Evolutionary conservation across 2,329 filamentous ascomycete species (phyloP), one percentile per base, ranked within the genome.

Genomic region (Orbilia javanica): DNA sequence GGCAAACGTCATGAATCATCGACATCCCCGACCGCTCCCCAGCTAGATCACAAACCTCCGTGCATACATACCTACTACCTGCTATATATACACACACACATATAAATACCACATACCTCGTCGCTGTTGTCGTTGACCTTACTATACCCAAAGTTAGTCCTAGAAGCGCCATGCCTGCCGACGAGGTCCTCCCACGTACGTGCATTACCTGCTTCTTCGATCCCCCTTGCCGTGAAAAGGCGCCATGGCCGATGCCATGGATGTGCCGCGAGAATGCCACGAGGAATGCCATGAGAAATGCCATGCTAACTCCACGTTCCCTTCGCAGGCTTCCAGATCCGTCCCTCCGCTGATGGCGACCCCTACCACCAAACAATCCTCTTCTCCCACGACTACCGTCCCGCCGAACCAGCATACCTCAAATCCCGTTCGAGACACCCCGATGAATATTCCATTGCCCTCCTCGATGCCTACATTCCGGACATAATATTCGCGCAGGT

Each of bases 401-500:
- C 97, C 44, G 92, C 93, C 0, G 86, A 88, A 22, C 90, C 94
- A 11, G 90, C 92, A 65, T 98, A 98, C 84, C 87, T 91, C n/a
- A 81, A 82, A 50, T 86, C 97, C 36, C 90, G 91, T 81, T 90
- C 92, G 80, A 88, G 91, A 77, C 90, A 96, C 82, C 92, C 94
- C 0, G 96, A 95, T 85, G 92, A 92, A 84, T 99, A 97, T 84
- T 94, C 92, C 46, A 89, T 92, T 76, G 95, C 93, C 44, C 87
- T 98, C 1, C 92, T 92, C 84, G 95, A 98, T 83, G 90, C 93
- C 25, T 90, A 90, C 84, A 91, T 91, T 80, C 88, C 91, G 0
- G 92, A 93, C 31, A 89, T 98, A 71, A 87, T 98, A 72, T 98
- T 92, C 82, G 96, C 90, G 79, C 95, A 98, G 83, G 92, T 97